Base-by-base conservation (phyloP, 108 stramenopile genomes). In the Mediolabrus comicus region DNA sequence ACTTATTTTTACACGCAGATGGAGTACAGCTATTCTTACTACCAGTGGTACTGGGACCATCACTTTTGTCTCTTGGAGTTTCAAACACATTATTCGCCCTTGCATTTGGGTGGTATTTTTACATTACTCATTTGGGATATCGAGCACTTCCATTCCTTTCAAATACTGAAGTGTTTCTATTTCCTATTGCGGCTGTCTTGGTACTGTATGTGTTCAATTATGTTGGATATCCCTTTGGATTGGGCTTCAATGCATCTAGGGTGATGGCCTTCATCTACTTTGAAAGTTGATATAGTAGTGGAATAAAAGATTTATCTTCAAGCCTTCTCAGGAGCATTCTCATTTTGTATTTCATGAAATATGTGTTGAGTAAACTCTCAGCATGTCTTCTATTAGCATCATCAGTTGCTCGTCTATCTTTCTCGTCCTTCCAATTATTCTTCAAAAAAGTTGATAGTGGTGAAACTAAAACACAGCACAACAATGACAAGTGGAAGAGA, bases 121-220 rank as follows among this genome's bases (percentile, higher is more conserved):
- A 99, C 69, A 87, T 98, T 62, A 98, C 97, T 0, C 96, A 98
- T 87, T 83, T 98, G 64, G 97, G 97, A 27, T 98, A 96, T 66
- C 72, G 97, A 67, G 83, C 96, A 27, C 82, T 98, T 22, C 96
- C 96, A 11, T 97, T 97, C 64, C 75, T 98, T 55, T 84, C 83
- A 35, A 94, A 94, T 62, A 98, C 96, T 2, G 95, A 98, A 88
- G 92, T 94, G 12, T 98, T 97, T 67, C 78, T 98, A 25, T 98
- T 96, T 72, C 98, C 98, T 22, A 88, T 95, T 74, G 96, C 92
- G 28, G 91, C 81, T 22, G 82, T 97, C 35, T 74, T 87, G 34
- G 56, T 85, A 56, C 59, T 91, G 43, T 87, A 85, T 43, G 77
- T 92, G 31, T 75, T 94, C 34, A 96, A 89, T 62, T 65, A 96